phyloP scores from a whole-genome alignment of 768 basidiomycete species.

The Collybia sp. region DNA sequence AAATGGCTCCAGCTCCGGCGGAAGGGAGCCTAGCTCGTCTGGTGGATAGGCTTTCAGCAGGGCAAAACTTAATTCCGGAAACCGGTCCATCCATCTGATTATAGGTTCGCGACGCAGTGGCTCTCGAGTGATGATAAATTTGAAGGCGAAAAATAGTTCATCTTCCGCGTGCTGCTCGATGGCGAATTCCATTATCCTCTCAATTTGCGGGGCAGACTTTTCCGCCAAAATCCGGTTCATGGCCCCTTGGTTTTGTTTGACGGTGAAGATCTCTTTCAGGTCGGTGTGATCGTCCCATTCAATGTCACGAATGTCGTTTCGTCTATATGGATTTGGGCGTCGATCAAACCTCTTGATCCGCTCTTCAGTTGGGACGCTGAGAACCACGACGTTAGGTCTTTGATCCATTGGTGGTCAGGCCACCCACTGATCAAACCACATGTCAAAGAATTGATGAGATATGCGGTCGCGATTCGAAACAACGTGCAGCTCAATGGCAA shows the following conservation, averaged over 20 bases:
- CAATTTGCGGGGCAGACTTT: constrained; percentile 23
- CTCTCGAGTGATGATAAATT: constrained; percentile 23
- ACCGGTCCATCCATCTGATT: constrained; percentile 38
- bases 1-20: constrained; percentile 23
- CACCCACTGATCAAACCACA: constrained; percentile 64
- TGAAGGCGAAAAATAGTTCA: constrained; percentile 49
- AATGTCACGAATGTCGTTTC: constrained; percentile 34
- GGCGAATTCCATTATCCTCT: constrained; percentile 34
- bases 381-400: no score
- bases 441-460: constrained; percentile 62
- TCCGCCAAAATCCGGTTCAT: constrained; percentile 19
- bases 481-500: constrained; percentile 59
- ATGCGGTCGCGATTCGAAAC: constrained; percentile 65
- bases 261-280: constrained; percentile 9
- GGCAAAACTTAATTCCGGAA: constrained; percentile 51
- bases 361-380: constrained; percentile 43
- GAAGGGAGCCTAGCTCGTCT: constrained; percentile 25
- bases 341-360: constrained; percentile 43
- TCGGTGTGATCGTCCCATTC: constrained; percentile 26
- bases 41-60: constrained; percentile 46
- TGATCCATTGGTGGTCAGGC: neutral
- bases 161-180: constrained; percentile 50
- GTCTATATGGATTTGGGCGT: constrained; percentile 32
- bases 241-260: constrained; percentile 19
- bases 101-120: constrained; percentile 24